Evolutionary conservation across 2,329 filamentous ascomycete genomes (phyloP).

Genomic region (Monosporascus sp.): DNA sequence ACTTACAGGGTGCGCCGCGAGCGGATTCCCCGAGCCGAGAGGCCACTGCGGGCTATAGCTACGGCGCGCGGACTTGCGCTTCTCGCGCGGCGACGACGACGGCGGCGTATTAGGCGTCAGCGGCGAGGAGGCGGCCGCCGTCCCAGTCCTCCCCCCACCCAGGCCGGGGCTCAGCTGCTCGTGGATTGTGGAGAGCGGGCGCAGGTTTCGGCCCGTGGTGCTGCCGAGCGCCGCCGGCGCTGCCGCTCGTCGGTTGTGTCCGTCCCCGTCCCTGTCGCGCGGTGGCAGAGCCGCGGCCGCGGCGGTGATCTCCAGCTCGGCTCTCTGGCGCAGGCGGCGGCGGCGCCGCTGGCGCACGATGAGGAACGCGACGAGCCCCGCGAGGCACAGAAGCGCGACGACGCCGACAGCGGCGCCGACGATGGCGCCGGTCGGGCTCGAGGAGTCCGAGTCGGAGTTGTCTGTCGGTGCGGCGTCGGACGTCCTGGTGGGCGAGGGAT

Average conservation of each 20-base stretch:
- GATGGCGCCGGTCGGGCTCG: slow-evolving; percentile 14
- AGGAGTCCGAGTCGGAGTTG: neutral
- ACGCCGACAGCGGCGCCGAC: slow-evolving; percentile 16
- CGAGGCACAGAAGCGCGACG: slow-evolving; percentile 12
- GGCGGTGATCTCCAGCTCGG: neutral
- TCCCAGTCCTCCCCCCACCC: no score
- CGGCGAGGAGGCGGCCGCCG: neutral
- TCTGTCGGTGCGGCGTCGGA: neutral
- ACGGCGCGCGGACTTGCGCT: slow-evolving; percentile 11
- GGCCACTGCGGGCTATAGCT: slow-evolving; percentile 22
- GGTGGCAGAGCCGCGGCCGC: neutral
- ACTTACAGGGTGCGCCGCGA: slow-evolving; percentile 17
- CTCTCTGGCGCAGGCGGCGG: slow-evolving; percentile 4
- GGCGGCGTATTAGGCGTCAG: neutral
- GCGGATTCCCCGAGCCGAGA: slow-evolving; percentile 17
- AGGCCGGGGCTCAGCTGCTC: slow-evolving; percentile 10
- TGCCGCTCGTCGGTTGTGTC: neutral
- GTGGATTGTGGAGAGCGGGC: slow-evolving; percentile 17
- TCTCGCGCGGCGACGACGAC: neutral
- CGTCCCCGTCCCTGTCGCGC: slow-evolving; percentile 4
- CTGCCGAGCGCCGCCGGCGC: neutral
- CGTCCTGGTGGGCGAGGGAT: neutral
- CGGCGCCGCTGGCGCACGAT: slow-evolving; percentile 4
- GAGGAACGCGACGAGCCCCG: slow-evolving; percentile 7
- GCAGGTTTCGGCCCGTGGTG: slow-evolving; percentile 1